Conservation (phyloP, 1,284 basidiomycete species). For the Leccinum glutinopallens region DNA sequence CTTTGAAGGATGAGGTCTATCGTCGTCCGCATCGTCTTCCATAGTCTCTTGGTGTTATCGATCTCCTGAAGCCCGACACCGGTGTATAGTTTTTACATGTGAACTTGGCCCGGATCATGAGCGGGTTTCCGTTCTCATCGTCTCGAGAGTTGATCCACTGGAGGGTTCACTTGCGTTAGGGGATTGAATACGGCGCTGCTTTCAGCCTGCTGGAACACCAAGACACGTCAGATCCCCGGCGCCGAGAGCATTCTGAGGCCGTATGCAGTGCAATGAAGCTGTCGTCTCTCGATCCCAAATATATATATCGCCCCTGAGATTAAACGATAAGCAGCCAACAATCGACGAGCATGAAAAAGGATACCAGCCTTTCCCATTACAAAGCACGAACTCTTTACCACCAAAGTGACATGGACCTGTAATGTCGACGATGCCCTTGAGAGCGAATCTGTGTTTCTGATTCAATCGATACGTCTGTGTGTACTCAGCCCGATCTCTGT, state of each 20-base stretch:
- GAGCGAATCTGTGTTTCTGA: slow-evolving; percentile 69
- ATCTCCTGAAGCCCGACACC: too few relatives aligned
- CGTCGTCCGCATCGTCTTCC: too few relatives aligned
- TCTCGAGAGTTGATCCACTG: too few relatives aligned
- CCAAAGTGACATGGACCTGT: slow-evolving; percentile 80
- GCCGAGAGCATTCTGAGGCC: slow-evolving; percentile 43
- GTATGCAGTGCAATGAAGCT: slow-evolving; percentile 64
- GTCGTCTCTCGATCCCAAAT: slow-evolving; percentile 84
- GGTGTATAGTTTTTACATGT: too few relatives aligned
- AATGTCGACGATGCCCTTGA: slow-evolving; percentile 66
- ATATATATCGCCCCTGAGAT: slow-evolving; percentile 72
- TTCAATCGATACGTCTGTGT: slow-evolving; percentile 49
- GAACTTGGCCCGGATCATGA: too few relatives aligned
- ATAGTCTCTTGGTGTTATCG: too few relatives aligned
- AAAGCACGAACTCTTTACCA: slow-evolving; percentile 71
- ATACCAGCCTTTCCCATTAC: slow-evolving; percentile 66
- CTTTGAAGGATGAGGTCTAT: too few relatives aligned
- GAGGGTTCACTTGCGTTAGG: too few relatives aligned
- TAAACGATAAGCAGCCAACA: slow-evolving; percentile 10
- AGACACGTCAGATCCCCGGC: slow-evolving; percentile 70
- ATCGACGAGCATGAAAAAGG: slow-evolving; percentile 4
- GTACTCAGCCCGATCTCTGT: slow-evolving; percentile 41
- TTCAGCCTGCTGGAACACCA: too few relatives aligned
- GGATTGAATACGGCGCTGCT: too few relatives aligned
- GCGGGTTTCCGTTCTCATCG: too few relatives aligned